These are phyloP conservation scores for Penicillium roqueforti DNA, from an alignment of 495 filamentous ascomycete species.

Conservation along the genomic window DNA sequence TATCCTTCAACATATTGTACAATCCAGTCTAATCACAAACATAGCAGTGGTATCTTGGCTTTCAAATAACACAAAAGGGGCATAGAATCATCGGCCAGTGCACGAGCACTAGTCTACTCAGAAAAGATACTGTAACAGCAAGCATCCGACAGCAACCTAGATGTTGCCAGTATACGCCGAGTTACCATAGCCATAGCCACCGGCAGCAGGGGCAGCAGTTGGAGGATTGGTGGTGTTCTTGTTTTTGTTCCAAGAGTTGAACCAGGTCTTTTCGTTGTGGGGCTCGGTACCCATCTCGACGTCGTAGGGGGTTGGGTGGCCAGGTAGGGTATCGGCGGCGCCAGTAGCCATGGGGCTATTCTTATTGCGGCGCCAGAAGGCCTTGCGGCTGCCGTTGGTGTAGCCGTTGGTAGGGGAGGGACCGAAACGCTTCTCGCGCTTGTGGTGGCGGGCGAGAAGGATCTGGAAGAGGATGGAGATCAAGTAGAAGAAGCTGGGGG, in stretches of 20 bases:
- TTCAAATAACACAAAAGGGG: conserved; percentile 10
- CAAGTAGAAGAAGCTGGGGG: conserved; percentile 59
- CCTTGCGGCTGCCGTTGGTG: conserved; percentile 59
- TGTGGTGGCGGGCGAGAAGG: conserved; percentile 62
- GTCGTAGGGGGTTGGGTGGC: conserved; percentile 35
- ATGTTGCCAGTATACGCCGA: conserved; percentile 40
- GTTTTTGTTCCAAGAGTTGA: conserved; percentile 23
- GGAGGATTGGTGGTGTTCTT: conserved; percentile 17
- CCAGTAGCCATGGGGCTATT: conserved; percentile 32
- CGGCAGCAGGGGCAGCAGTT: conserved; percentile 14
- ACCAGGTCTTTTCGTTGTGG: conserved; percentile 27
- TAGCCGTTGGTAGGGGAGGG: conserved; percentile 74
- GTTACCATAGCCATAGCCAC: conserved; percentile 34
- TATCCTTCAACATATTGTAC: conserved; percentile 14
- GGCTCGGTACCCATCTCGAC: conserved; percentile 30
- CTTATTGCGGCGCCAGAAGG: conserved; percentile 48
- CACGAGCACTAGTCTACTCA: neutral
- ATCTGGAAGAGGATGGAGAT: conserved; percentile 61
- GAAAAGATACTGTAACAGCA: neutral
- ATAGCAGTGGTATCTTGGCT: conserved; percentile 26
- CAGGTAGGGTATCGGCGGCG: conserved; percentile 31
- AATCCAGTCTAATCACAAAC: conserved; percentile 18
- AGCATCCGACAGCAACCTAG: conserved; percentile 10
- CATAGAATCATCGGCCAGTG: conserved; percentile 25
- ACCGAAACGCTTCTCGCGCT: conserved; percentile 74